A percentile compares a stretch with the other conserved stretches of the same genome.
phyloP scores from a whole-genome alignment of 2,329 filamentous ascomycete genomes.

The Sordariomycetes sp. region DNA sequence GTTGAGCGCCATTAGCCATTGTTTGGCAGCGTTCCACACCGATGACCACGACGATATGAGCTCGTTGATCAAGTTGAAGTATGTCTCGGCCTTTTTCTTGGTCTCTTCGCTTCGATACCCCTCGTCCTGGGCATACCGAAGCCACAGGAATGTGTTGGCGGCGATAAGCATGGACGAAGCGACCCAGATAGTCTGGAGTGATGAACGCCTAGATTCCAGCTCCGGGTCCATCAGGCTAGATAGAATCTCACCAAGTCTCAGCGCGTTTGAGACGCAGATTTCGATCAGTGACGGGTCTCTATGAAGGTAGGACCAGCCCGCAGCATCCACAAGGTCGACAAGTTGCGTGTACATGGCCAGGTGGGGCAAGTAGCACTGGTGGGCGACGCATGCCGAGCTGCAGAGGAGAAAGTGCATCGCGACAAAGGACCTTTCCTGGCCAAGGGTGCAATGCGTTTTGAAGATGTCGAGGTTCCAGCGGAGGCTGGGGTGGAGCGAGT shows the following conservation, averaged over 20 bases:
- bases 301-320: slow-evolving; percentile 11
- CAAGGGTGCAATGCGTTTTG: slow-evolving; percentile 7
- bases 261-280: slow-evolving; percentile 10
- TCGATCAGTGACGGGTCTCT: slow-evolving; percentile 8
- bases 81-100: slow-evolving; percentile 2
- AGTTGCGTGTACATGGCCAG: slow-evolving; percentile 9
- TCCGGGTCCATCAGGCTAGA: slow-evolving; percentile 4
- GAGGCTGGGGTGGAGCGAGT: slow-evolving; percentile 7
- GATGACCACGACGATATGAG: slow-evolving; percentile 8
- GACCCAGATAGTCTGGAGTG: slow-evolving; percentile 10
- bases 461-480: slow-evolving; percentile 8
- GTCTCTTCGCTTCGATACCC: neutral
- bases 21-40: slow-evolving; percentile 7
- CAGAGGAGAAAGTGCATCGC: slow-evolving; percentile 12
- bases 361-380: slow-evolving; percentile 13
- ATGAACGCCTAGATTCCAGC: neutral
- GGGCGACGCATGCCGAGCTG: slow-evolving; percentile 10
- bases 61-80: slow-evolving; percentile 5
- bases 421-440: slow-evolving; percentile 9
- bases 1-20: slow-evolving; percentile 10
- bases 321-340: slow-evolving; percentile 10
- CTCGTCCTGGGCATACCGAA: slow-evolving; percentile 9
- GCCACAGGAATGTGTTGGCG: slow-evolving; percentile 11
- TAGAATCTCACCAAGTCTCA: slow-evolving; percentile 10
- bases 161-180: slow-evolving; percentile 8